Evolutionary conservation across 495 filamentous ascomycete genomes (phyloP), one percentile per base, ranked within the genome.

Genomic region (Podospora appendiculata): DNA sequence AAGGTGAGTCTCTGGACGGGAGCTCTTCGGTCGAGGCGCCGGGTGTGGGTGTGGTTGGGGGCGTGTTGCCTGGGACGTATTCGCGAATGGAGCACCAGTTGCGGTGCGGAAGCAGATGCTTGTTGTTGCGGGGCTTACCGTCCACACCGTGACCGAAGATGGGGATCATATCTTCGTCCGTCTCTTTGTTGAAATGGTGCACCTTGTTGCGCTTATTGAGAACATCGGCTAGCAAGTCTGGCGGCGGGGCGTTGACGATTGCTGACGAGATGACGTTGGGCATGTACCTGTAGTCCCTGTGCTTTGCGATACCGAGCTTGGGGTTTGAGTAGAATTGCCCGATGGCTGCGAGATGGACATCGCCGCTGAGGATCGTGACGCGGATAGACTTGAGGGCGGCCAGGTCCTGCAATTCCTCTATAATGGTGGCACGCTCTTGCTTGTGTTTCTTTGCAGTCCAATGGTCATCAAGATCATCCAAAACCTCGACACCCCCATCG

Each of bases 381-480:
- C 93, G 82, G 46, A 97, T 77, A 11, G 88, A 95, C 59, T 91
- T 93, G 62, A 92, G 88, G 8, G 85, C 88, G 12, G 94, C 91
- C 44, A 97, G 72, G 57, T 90, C 85, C 64, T 98, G 93, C 13
- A 98, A 76, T 51, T 94, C 88, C 59, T 92, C 83, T 35, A 98
- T 82, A 56, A 96, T 79, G 72, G 86, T 86, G 56, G 83, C 87
- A 33, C 93, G 81, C 70, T 98, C 93, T 10, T 73, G 67, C 63
- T 97, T 97, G 69, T 96, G 89, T 61, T 90, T 85, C 59, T 88
- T 94, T 17, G 93, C 91, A 3, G 93, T 95, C 93, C 93, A 98
- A 62, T 97, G 92, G 66, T 98, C 93, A 58, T 90, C 87, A 9
- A 94, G 73, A 63, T 94, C 89, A 68, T 97, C 93, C 32, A 95